Percentiles rank a stretch among this genome's conserved stretches.
Conservation (phyloP, 1,139 yeast genomes). For the Yamadazyma songkhlaensis region DNA sequence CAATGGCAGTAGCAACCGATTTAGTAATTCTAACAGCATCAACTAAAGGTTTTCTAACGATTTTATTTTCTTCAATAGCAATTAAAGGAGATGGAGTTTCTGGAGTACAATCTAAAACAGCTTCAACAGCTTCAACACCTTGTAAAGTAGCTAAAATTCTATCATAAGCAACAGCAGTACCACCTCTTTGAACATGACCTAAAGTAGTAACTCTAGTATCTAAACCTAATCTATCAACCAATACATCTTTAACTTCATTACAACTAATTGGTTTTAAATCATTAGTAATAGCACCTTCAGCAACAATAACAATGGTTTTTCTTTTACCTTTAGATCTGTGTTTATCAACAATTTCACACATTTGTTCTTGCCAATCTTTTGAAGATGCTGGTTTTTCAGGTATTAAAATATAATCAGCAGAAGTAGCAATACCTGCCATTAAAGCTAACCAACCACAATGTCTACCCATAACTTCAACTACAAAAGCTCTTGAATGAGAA, state of each 20-base stretch:
- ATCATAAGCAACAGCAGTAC: conserved; percentile 93
- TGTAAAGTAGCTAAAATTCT: conserved; percentile 88
- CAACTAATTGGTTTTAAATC: conserved; percentile 80
- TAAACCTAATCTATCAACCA: conserved; percentile 71
- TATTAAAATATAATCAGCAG: conserved; percentile 90
- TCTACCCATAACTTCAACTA: conserved; percentile 98
- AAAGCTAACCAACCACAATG: conserved; percentile 99
- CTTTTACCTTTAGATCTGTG: conserved; percentile 89
- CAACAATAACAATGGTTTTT: conserved; percentile 92
- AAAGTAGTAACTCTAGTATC: conserved; percentile 94
- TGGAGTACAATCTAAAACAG: conserved; percentile 84
- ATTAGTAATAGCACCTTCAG: conserved; percentile 93
- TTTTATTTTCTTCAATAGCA: conserved; percentile 83
- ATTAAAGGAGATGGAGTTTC: conserved; percentile 95
- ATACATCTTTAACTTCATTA: conserved; percentile 72
- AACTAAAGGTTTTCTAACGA: conserved; percentile 76
- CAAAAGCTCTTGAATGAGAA: conserved; percentile 96
- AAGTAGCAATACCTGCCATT: conserved; percentile 93
- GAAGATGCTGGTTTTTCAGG: conserved; percentile 79
- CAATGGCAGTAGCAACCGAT: conserved; percentile 84
- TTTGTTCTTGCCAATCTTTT: conserved; percentile 71
- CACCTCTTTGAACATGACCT: conserved; percentile 99
- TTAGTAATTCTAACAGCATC: conserved; percentile 88
- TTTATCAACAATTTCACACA: conserved; percentile 65
- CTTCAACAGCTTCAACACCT: conserved; percentile 96